A percentile compares a stretch with the other conserved stretches of the same genome.
phyloP scores from a whole-genome alignment of 805 yeast species.

The Teunomyces funiuensis region DNA sequence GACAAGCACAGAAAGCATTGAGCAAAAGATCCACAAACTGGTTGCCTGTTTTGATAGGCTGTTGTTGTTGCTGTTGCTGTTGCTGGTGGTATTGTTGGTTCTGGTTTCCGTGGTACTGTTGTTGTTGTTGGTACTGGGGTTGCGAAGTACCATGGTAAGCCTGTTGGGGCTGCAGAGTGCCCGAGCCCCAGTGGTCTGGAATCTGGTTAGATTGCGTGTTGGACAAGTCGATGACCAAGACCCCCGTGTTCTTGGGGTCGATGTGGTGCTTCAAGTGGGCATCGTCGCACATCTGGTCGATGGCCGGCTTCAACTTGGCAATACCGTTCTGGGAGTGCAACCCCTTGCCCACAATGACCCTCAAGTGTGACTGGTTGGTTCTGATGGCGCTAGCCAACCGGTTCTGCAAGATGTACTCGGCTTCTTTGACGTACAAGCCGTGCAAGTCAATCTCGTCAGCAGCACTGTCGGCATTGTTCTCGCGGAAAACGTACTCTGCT shows the following conservation, averaged over 20 bases:
- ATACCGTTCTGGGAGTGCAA: slow-evolving; percentile 77
- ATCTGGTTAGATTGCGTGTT: slow-evolving; percentile 25
- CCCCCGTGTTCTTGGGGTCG: slow-evolving; percentile 78
- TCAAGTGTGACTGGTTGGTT: slow-evolving; percentile 58
- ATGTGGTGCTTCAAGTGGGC: slow-evolving; percentile 59
- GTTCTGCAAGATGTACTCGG: slow-evolving; percentile 69
- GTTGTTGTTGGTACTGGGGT: slow-evolving; percentile 21
- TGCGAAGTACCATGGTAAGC: slow-evolving; percentile 18
- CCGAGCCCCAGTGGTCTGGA: slow-evolving; percentile 33
- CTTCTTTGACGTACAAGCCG: slow-evolving; percentile 88
- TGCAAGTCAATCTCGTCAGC: slow-evolving; percentile 89
- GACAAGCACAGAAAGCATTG: slow-evolving; percentile 34
- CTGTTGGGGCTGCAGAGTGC: slow-evolving; percentile 17
- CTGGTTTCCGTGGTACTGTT: slow-evolving; percentile 9
- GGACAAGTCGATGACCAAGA: slow-evolving; percentile 63
- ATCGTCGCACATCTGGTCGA: slow-evolving; percentile 72
- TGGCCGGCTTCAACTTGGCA: slow-evolving; percentile 88
- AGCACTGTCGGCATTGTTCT: slow-evolving; percentile 84
- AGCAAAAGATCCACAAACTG: slow-evolving; percentile 28
- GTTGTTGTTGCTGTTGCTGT: slow-evolving; percentile 8
- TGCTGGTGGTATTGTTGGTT: slow-evolving; percentile 14
- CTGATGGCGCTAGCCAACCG: slow-evolving; percentile 68
- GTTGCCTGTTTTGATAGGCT: slow-evolving; percentile 25
- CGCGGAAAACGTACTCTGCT: slow-evolving; percentile 84
- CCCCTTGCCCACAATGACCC: slow-evolving; percentile 93